Conservation (phyloP, 352 stramenopile genomes). For the Phytopythium boreale region DNA sequence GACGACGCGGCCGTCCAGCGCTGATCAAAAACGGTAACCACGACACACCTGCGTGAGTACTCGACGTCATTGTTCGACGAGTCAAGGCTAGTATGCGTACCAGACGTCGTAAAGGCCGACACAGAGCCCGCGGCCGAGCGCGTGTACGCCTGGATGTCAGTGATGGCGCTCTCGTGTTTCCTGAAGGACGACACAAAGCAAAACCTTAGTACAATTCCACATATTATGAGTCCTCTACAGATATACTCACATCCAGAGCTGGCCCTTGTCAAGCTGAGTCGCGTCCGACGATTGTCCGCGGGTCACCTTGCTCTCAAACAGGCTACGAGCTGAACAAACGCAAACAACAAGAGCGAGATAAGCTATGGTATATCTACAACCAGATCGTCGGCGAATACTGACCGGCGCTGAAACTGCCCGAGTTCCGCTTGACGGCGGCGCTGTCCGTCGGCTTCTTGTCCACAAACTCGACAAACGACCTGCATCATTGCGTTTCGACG, state of each 20-base stretch:
- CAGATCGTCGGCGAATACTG: background rate
- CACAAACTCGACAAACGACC: constrained; percentile 70
- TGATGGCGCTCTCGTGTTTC: constrained; percentile 87
- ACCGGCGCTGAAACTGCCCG: constrained; percentile 71
- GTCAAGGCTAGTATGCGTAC: constrained; percentile 24
- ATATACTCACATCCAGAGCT: constrained; percentile 73
- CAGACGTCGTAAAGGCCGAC: constrained; percentile 80
- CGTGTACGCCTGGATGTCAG: constrained; percentile 70
- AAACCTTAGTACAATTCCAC: background rate
- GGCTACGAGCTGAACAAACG: constrained; percentile 45
- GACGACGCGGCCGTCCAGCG: constrained; percentile 78
- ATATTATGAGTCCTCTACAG: background rate
- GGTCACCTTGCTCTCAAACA: constrained; percentile 86
- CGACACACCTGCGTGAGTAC: background rate
- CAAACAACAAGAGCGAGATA: background rate
- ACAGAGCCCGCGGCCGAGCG: constrained; percentile 49
- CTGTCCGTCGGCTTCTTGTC: constrained; percentile 72
- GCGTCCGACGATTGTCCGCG: constrained; percentile 81
- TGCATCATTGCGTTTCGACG: constrained; percentile 9
- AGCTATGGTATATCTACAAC: background rate
- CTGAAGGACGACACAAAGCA: constrained; percentile 16
- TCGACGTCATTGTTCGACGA: background rate
- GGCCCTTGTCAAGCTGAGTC: constrained; percentile 75
- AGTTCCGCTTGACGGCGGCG: constrained; percentile 44
- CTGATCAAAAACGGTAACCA: constrained; percentile 20